Evolutionary conservation across 1,284 basidiomycete genomes (phyloP).

Genomic region (Hymenochaete sp.): DNA sequence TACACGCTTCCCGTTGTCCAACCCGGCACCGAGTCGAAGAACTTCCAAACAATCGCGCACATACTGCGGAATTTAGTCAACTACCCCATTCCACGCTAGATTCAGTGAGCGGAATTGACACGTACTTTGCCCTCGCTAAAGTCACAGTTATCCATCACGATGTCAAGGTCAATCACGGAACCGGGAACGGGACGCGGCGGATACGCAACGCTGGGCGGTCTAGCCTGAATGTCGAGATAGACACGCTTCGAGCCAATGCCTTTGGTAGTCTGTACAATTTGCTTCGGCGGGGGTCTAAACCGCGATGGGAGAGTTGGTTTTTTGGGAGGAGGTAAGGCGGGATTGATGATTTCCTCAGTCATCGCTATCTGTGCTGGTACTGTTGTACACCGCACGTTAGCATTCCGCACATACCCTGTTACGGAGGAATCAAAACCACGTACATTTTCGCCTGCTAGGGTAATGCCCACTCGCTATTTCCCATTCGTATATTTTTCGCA

Average conservation of each 20-base stretch:
- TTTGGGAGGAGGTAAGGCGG: constrained; percentile 52
- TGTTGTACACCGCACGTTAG: constrained; percentile 27
- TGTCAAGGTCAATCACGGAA: constrained; percentile 78
- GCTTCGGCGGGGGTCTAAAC: constrained; percentile 35
- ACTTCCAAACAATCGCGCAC: constrained; percentile 74
- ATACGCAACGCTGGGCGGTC: constrained; percentile 54
- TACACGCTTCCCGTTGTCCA: constrained; percentile 52
- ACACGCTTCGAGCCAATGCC: constrained; percentile 69
- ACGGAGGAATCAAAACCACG: constrained; percentile 26
- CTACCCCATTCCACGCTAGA: background rate
- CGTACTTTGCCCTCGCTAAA: constrained; percentile 72
- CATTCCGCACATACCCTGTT: background rate
- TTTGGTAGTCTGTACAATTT: constrained; percentile 36
- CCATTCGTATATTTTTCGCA: constrained; percentile 89
- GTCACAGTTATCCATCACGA: constrained; percentile 84
- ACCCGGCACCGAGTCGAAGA: constrained; percentile 53
- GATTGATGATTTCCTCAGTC: constrained; percentile 52
- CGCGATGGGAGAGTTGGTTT: constrained; percentile 35
- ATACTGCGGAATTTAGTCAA: constrained; percentile 36
- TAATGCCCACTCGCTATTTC: constrained; percentile 87
- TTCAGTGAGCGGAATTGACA: background rate
- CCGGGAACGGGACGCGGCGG: constrained; percentile 79
- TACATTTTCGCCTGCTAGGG: constrained; percentile 70
- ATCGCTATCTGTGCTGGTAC: constrained; percentile 70
- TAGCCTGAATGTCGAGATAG: constrained; percentile 62